A percentile compares a stretch with the other conserved stretches of the same genome.
Conservation (phyloP, 2,329 filamentous ascomycete species). For the Calycina marina region DNA sequence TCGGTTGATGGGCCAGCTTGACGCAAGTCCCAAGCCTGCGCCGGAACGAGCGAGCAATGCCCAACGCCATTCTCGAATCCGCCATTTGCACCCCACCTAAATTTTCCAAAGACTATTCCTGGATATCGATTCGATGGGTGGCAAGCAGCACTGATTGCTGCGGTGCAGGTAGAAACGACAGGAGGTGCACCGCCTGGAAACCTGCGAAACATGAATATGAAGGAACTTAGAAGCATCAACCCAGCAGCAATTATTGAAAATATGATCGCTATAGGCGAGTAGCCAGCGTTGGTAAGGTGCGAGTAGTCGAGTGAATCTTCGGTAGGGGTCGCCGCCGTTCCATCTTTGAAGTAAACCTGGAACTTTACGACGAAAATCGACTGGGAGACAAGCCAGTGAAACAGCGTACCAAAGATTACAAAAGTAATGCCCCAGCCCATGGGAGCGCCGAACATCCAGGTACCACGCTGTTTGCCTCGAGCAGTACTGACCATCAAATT, state of each 20-base stretch:
- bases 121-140: constrained; percentile 2
- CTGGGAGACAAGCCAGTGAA: constrained; percentile 8
- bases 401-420: constrained; percentile 4
- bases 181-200: constrained; percentile 5
- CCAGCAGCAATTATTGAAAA: constrained; percentile 3
- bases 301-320: background rate
- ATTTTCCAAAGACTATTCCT: constrained; percentile 2
- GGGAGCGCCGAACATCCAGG: constrained; percentile 7
- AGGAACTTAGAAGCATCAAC: constrained; percentile 3
- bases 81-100: constrained; percentile 5
- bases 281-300: constrained; percentile 5
- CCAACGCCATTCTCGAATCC: constrained; percentile 6
- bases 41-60: constrained; percentile 3
- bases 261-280: constrained; percentile 7
- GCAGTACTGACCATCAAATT: too few relatives aligned
- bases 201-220: constrained; percentile 2
- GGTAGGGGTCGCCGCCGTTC: background rate
- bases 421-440: constrained; percentile 4
- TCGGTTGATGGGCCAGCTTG: too few relatives aligned
- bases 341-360: constrained; percentile 4
- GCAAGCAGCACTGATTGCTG: constrained; percentile 7
- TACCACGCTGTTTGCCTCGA: too few relatives aligned
- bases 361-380: constrained; percentile 6
- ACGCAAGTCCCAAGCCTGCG: too few relatives aligned
- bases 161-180: constrained; percentile 5